These are phyloP conservation scores for Lupinus albus DNA, from an alignment of 306 rosid genomes.

Conservation along the genomic window DNA sequence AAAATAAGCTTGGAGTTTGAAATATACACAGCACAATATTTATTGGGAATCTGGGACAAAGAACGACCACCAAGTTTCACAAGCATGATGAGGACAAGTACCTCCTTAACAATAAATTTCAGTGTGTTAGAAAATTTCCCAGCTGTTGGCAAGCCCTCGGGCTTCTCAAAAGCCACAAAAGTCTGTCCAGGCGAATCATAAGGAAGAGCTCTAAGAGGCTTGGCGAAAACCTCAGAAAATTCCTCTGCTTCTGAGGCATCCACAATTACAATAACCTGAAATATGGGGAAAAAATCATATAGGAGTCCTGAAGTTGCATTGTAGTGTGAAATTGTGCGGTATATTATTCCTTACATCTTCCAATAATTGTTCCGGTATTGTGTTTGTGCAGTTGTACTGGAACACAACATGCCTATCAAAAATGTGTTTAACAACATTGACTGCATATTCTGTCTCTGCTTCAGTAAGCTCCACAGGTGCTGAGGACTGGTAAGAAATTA, in stretches of 20 bases:
- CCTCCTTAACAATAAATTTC: conserved; percentile 91
- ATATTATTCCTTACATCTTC: conserved; percentile 64
- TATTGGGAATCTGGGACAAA: neutral
- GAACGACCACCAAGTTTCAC: conserved; percentile 13
- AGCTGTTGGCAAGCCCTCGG: conserved; percentile 67
- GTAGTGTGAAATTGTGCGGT: conserved; percentile 26
- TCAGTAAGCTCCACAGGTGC: conserved; percentile 97
- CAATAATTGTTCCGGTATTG: conserved; percentile 91
- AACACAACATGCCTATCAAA: conserved; percentile 86
- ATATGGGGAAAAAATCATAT: conserved; percentile 41
- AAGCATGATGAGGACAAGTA: conserved; percentile 39
- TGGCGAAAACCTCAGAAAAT: conserved; percentile 70
- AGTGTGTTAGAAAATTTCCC: conserved; percentile 83
- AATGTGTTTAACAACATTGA: conserved; percentile 89
- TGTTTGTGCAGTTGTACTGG: conserved; percentile 98
- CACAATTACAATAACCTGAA: conserved; percentile 76
- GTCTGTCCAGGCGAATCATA: conserved; percentile 94
- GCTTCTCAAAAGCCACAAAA: conserved; percentile 93
- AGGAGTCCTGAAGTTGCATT: conserved; percentile 23
- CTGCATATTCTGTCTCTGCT: conserved; percentile 96
- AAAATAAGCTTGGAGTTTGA: conserved; percentile 32
- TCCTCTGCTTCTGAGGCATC: conserved; percentile 94
- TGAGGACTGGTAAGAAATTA: conserved; percentile 69
- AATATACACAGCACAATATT: conserved; percentile 11
- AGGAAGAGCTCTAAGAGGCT: conserved; percentile 87